Evolutionary conservation across 192 early-diverging fungal genomes (phyloP), one percentile per base, ranked within the genome.

Genomic region (Coemansia sp.): DNA sequence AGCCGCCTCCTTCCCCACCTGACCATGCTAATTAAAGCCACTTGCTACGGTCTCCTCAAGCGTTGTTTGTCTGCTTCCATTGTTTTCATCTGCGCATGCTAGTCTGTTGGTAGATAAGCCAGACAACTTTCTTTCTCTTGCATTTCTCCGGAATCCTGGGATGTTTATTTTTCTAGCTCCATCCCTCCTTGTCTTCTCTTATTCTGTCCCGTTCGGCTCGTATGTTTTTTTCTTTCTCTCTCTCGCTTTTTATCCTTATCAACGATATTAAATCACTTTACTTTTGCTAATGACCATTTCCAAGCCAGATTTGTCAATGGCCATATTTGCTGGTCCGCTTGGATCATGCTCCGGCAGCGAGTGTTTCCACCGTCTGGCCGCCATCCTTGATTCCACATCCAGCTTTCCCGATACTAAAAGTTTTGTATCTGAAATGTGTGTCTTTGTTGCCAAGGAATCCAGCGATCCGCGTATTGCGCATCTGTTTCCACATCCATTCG

Each of bases 271-370:
- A 26, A 26, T 3, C 26, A 26, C 26, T 26, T 26, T 26, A 26
- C 26, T 26, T 3, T 63, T 37, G 0, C 8, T 8, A 21, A 54
- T 54, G 51, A 3, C 1, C 21, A 4, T 26, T 54, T 54, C 51
- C 0, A 54, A 54, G 26, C 21, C 11, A 4, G 51, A 54, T 8
- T 6, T 10, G 19, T 54, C 51, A 7, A 86, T 94, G 69, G 92
- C 91, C 61, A 86, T 96, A 58, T 97, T 97, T 86, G 93, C 92
- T 49, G 95, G 94, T 60, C 91, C 94, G 66, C 89, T 93, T 37
- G 93, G 91, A 62, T 89, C 90, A 52, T 87, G 90, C 61, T 90
- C 90, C 41, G 63, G 56, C 10, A 58, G 62, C 37, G 66, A 63
- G 10, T 36, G 51, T 1, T 61, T 59, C 59, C 19, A 54, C 0